These are phyloP conservation scores for Syzygium grande DNA, from an alignment of 345 rosid genomes.

Conservation along the genomic window DNA sequence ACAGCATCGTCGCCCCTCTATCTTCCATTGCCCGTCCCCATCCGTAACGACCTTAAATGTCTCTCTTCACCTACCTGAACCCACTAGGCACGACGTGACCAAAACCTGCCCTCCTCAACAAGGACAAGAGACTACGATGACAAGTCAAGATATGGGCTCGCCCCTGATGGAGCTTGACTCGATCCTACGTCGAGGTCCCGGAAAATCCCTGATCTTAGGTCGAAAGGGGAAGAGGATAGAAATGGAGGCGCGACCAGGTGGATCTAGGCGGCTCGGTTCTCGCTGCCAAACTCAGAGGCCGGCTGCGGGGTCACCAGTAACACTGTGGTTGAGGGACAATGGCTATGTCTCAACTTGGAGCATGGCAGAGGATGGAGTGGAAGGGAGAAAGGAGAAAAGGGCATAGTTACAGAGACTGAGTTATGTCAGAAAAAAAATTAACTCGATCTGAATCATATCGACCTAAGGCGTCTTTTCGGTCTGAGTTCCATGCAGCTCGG, in stretches of 20 bases:
- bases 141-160: neutral
- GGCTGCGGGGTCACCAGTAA: neutral
- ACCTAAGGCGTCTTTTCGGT: neutral
- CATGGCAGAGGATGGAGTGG: neutral
- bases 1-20: neutral
- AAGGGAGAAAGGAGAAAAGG: neutral
- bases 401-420: neutral
- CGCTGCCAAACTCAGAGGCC: neutral
- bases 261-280: neutral
- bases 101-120: neutral
- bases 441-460: rapidly evolving
- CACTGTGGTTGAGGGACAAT: neutral
- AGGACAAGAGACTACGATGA: neutral
- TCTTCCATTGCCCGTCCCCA: neutral
- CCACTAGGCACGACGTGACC: neutral
- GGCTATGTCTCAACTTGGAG: neutral
- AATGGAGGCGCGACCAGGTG: neutral
- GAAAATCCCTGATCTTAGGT: neutral
- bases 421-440: neutral
- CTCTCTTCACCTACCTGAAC: neutral
- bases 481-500: neutral
- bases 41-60: neutral
- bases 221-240: neutral
- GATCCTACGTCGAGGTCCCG: neutral
- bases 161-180: neutral